Base-by-base conservation (phyloP, 257 asterid species). In the Nicotiana otophora region DNA sequence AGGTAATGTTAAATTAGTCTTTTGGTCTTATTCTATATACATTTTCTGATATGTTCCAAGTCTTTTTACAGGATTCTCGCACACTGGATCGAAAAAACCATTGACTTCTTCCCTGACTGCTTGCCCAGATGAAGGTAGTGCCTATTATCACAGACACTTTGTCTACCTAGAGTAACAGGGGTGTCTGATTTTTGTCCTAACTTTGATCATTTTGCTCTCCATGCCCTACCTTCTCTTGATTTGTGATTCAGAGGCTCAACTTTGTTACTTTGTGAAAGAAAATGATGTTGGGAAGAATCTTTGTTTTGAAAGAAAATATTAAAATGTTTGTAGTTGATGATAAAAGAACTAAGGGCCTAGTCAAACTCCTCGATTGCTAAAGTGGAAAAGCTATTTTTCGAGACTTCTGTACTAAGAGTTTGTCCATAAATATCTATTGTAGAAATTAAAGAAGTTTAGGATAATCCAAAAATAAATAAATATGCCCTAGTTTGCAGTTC, bases 41-140 rank as follows among this genome's bases (percentile, higher is more conserved):
- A 48, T 65, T 81, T 81, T 31, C 77, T 55, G 72, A 34, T 80
- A 78, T 86, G 84, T 82, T 87, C 61, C 81, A 79, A 62, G 63
- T 87, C 83, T 81, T 82, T 66, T 77, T 88, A n/a, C 91, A 96
- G 99, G 98, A 82, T 91, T 94, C 68, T 76, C 89, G 85, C 89
- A 92, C n/a, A 84, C 86, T 87, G 93, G 84, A 87, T 88, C 94
- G 42, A 86, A 86, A 82, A 88, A 82, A 81, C 85, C 89, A 78
- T 81, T 82, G 88, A 83, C 90, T 75, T 80, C 90, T 17, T 86
- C 77, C 12, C 93, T 83, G 63, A 51, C 80, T 2, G 26, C 63
- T 74, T 46, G 36, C 61, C 63, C 63, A 74, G 62, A 74, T 48
- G 80, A 74, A 74, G 80, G 80, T 74, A 74, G 9, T 51, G 62